phyloP scores from a whole-genome alignment of 768 basidiomycete genomes.

The Russula earlei region DNA sequence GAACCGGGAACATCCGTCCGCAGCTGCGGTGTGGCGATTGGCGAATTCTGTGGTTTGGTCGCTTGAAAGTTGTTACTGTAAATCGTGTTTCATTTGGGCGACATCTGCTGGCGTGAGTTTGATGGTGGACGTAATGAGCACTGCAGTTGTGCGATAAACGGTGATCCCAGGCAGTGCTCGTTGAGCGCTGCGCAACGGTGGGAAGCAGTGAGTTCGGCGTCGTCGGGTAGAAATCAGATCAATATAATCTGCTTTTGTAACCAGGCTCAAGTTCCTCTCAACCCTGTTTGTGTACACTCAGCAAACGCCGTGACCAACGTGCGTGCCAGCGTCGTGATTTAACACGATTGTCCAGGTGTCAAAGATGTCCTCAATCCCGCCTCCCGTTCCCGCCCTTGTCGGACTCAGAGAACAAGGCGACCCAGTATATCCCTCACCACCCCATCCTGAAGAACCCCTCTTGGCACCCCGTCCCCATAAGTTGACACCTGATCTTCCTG shows the following conservation, averaged over 20 bases:
- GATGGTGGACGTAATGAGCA: no score
- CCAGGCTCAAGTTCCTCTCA: background rate
- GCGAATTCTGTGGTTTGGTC: no score
- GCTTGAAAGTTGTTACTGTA: no score
- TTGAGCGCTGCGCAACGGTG: background rate
- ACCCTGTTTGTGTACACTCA: no score
- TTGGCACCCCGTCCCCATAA: slow-evolving; percentile 60
- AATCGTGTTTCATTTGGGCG: no score
- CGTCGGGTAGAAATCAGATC: background rate
- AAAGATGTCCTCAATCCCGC: slow-evolving; percentile 4
- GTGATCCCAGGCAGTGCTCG: no score
- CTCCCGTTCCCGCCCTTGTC: background rate
- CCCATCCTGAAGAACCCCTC: slow-evolving; percentile 46
- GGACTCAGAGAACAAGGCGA: background rate
- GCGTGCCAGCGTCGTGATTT: background rate
- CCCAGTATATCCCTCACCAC: slow-evolving; percentile 25
- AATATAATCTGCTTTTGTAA: no score
- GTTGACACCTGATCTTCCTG: slow-evolving; percentile 48
- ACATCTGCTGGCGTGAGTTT: no score
- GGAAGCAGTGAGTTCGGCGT: background rate
- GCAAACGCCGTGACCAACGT: background rate
- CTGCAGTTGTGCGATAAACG: no score
- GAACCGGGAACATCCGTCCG: no score
- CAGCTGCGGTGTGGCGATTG: no score
- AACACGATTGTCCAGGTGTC: background rate